Evolutionary conservation across 192 early-diverging fungal genomes (phyloP), one percentile per base, ranked within the genome.

Genomic region (Physocladia obscura): DNA sequence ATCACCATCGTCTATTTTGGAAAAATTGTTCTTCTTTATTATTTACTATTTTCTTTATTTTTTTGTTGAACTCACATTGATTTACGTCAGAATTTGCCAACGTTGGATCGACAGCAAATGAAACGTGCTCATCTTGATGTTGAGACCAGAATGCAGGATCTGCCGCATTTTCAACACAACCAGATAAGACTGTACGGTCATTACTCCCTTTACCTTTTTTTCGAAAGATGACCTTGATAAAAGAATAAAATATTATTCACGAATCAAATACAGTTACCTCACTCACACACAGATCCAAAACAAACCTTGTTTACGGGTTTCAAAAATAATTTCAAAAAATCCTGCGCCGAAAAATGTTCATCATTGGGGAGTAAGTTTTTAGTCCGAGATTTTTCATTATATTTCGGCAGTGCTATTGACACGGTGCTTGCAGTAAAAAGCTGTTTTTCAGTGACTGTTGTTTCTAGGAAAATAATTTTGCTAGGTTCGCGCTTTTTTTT

Each of bases 281-380:
- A 22, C 4, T n/a, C 24, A 3, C 24, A 71, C 19, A 5, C 21
- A 32, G 29, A 22, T 5, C 19, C n/a, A 24, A 4, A 0, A 37
- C 71, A 27, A 13, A 82, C 80, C 75, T 77, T 82, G 49, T 55
- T 61, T 21, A 40, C 26, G 4, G 77, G 77, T 48, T 77, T 79
- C 39, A 82, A 34, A 64, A 82, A 82, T 24, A 90, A 77, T 47
- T 79, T 80, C 55, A 87, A 79, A 64, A 90, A 78, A 57, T 89
- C 86, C 61, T 82, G 79, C 26, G 85, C 85, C 52, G 83, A 83
- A 77, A 88, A 89, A 59, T 87, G 84, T 59, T 92, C 83, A 76
- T 97, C 95, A 48, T 93, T 91, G 11, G 93, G 95, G 19, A 97
- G 83, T 34, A 92, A 73, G 69, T 92, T 84, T 38, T 72, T 74